Evolutionary conservation across 2,329 filamentous ascomycete genomes (phyloP), one percentile per base, ranked within the genome.

Genomic region (Cercospora brassicicola): DNA sequence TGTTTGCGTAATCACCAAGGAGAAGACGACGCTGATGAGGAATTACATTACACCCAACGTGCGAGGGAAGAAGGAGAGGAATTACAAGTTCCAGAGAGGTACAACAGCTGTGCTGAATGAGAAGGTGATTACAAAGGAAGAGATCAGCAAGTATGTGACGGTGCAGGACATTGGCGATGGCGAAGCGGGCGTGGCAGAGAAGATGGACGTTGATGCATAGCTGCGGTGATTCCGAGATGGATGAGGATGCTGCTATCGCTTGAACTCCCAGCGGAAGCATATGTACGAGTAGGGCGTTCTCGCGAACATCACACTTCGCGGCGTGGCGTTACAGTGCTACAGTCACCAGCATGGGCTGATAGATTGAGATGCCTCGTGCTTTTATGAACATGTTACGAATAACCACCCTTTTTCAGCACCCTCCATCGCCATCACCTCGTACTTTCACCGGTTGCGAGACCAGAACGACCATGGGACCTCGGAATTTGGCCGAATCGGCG

Each of bases 41-140:
- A 97, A 97, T 83, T 95, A 91, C 84, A 91, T 96, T 80, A 94
- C 87, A 80, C 95, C 95, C 67, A 99, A 99, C 82, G 89, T 93
- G 85, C 89, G 96, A 79, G 91, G 88, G 75, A 86, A 91, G 80
- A 99, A 99, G 88, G 87, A 95, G 81, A 89, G 93, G 84, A 95
- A 93, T 83, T 99, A 99, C 85, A 88, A 88, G 76, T 99, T 97
- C 85, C 84, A 86, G 74, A 89, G 89, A 79, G 95, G 95, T 66
- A 98, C 95, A n/a, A 99, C 96, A 9, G 94, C 94, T 9, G 92
- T 95, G 72, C 84, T 99, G 78, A 95, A 97, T 81, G 92, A 99
- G 86, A 97, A 96, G 86, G 87, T 98, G 74, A 96, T 98, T 80
- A 93, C 88, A 77, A 95, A 92, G 85, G 91, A 94, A 80, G 93